Percentiles rank a stretch among this genome's conserved stretches.
phyloP scores from a whole-genome alignment of 192 early-diverging fungal genomes.

The Coemansia sp. region DNA sequence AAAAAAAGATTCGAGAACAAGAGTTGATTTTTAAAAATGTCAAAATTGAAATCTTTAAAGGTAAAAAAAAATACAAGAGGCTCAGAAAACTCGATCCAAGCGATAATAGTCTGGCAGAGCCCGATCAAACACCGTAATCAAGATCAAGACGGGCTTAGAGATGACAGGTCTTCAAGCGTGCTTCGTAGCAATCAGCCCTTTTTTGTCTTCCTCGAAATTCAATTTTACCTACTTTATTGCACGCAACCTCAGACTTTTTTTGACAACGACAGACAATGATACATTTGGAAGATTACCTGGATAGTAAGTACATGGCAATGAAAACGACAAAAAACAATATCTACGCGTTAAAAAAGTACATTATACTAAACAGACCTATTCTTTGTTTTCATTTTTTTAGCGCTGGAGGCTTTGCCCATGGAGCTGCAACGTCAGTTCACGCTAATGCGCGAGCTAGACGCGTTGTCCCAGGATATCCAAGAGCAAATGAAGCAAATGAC shows the following conservation, averaged over 20 bases:
- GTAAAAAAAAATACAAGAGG: neutral
- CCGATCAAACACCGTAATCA: neutral
- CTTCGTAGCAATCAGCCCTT: neutral
- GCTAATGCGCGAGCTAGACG: slow-evolving; percentile 93
- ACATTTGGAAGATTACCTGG: slow-evolving; percentile 91
- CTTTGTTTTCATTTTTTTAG: slow-evolving; percentile 31
- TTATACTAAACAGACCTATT: slow-evolving; percentile 9
- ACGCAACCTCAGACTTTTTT: neutral
- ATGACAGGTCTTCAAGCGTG: neutral
- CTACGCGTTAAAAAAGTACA: neutral
- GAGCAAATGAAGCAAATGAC: slow-evolving; percentile 70
- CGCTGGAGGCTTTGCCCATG: slow-evolving; percentile 75
- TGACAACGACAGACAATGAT: slow-evolving; percentile 27
- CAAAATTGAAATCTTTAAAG: neutral
- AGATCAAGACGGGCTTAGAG: neutral
- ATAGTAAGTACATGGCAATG: slow-evolving; percentile 61
- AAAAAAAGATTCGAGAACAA: neutral
- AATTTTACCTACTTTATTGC: neutral
- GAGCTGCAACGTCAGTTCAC: slow-evolving; percentile 89
- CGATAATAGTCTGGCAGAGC: neutral
- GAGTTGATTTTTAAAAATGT: neutral
- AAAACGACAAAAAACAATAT: neutral
- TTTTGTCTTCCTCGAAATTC: neutral
- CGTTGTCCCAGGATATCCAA: slow-evolving; percentile 72
- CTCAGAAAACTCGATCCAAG: neutral